Conservation (phyloP, 768 basidiomycete genomes). For the Exsudoporus frostii region DNA sequence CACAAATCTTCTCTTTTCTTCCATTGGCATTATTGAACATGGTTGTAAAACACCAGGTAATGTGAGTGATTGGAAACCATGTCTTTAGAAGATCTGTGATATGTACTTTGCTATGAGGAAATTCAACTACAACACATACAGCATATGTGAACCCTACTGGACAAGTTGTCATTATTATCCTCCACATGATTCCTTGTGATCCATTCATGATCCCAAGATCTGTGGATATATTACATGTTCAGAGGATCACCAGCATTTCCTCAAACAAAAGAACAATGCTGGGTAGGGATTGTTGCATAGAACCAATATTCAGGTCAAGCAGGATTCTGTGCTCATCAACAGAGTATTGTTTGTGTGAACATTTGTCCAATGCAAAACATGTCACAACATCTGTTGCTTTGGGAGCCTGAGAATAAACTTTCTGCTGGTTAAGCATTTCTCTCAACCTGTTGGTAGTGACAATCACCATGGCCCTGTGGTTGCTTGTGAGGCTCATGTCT, state of each 20-base stretch:
- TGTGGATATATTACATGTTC: constrained; percentile 24
- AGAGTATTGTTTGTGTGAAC: neutral
- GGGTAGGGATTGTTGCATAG: constrained; percentile 6
- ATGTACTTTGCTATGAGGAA: constrained; percentile 17
- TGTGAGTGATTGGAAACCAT: constrained; percentile 18
- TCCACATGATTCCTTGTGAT: constrained; percentile 23
- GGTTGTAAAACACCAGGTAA: constrained; percentile 4
- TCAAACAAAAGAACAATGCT: constrained; percentile 21
- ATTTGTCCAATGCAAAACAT: neutral
- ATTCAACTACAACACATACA: neutral
- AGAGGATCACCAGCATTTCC: constrained; percentile 33
- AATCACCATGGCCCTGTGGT: too few relatives aligned
- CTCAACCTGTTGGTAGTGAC: too few relatives aligned
- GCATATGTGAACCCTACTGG: neutral
- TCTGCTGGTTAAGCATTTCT: too few relatives aligned
- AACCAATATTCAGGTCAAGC: neutral
- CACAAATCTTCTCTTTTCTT: neutral
- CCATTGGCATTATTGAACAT: neutral
- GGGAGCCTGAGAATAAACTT: too few relatives aligned
- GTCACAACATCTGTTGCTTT: neutral
- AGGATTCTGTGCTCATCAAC: neutral
- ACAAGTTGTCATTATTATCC: constrained; percentile 1
- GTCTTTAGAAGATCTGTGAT: constrained; percentile 14
- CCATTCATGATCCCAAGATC: constrained; percentile 33
- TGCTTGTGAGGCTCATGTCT: too few relatives aligned